Percentiles rank a stretch among this genome's conserved stretches.
Evolutionary conservation across 2,329 filamentous ascomycete genomes (phyloP).

Genomic region (Didymella exigua): DNA sequence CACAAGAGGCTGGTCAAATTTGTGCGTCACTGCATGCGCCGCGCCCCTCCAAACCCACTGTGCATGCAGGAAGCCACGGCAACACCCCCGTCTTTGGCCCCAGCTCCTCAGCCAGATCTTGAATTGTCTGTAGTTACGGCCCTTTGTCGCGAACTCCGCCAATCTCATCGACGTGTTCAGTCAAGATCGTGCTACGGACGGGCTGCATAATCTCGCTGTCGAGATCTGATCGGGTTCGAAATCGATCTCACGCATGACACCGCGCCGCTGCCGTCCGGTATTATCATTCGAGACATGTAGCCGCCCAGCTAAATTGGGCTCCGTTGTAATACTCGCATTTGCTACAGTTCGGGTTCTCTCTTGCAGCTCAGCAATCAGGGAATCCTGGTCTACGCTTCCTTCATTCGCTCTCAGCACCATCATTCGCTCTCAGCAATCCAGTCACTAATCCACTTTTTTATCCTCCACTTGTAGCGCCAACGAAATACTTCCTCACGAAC

Average conservation of each 20-base stretch:
- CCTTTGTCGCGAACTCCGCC: neutral
- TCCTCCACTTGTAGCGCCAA: slow-evolving; percentile 17
- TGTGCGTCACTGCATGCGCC: slow-evolving; percentile 11
- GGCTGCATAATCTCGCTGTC: slow-evolving; percentile 15
- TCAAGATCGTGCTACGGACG: slow-evolving; percentile 14
- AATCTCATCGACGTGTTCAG: neutral
- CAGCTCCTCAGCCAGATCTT: neutral
- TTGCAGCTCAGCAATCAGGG: slow-evolving; percentile 12
- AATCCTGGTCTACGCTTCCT: slow-evolving; percentile 17
- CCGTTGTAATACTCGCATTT: neutral
- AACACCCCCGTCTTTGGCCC: slow-evolving; percentile 5
- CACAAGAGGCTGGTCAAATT: neutral
- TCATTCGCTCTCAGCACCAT: slow-evolving; percentile 18
- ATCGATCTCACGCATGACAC: slow-evolving; percentile 5
- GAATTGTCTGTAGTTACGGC: slow-evolving; percentile 1
- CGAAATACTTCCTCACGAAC: neutral
- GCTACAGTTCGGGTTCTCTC: neutral
- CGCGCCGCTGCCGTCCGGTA: slow-evolving; percentile 5
- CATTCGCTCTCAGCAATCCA: slow-evolving; percentile 17
- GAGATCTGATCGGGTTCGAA: neutral
- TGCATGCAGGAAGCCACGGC: slow-evolving; percentile 7
- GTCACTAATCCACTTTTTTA: slow-evolving; percentile 13
- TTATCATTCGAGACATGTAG: slow-evolving; percentile 6
- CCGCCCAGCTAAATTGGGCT: slow-evolving; percentile 7
- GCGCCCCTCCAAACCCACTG: slow-evolving; percentile 9